phyloP scores from a whole-genome alignment of 371 early-diverging fungal species.

The Basidiobolus meristosporus region DNA sequence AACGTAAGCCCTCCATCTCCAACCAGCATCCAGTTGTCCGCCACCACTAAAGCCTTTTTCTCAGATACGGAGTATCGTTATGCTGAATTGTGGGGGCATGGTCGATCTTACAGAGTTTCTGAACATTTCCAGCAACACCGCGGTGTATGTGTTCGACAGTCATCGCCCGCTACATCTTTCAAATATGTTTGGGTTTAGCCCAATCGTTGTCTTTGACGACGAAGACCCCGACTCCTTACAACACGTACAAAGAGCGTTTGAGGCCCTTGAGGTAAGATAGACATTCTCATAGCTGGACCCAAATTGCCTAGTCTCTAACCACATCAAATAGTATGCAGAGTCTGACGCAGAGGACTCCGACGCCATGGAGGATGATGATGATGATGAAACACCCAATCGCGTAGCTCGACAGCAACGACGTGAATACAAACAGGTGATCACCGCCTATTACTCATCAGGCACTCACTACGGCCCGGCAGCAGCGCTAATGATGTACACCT shows the following conservation, averaged over 20 bases:
- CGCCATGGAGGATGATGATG: conserved; percentile 7
- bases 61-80: conserved; percentile 17
- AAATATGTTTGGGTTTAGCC: conserved; percentile 43
- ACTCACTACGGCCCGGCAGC: conserved; percentile 30
- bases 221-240: conserved; percentile 43
- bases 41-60: background rate
- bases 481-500: conserved; percentile 24
- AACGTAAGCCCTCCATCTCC: conserved; percentile 6
- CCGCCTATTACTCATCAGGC: conserved; percentile 32
- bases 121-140: conserved; percentile 22
- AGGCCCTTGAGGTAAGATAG: conserved; percentile 26
- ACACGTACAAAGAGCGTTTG: conserved; percentile 40
- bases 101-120: conserved; percentile 51
- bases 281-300: background rate
- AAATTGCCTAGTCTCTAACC: conserved; percentile 2
- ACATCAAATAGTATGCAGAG: conserved; percentile 5
- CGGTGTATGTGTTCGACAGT: conserved; percentile 65
- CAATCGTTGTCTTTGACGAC: conserved; percentile 60
- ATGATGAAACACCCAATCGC: conserved; percentile 6
- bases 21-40: background rate
- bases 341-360: conserved; percentile 9
- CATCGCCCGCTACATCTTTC: conserved; percentile 71
- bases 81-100: conserved; percentile 76
- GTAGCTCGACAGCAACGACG: no score
- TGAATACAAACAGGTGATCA: conserved; percentile 12